Evolutionary conservation across 495 filamentous ascomycete species (phyloP).

Genomic region (Neurospora terricola): DNA sequence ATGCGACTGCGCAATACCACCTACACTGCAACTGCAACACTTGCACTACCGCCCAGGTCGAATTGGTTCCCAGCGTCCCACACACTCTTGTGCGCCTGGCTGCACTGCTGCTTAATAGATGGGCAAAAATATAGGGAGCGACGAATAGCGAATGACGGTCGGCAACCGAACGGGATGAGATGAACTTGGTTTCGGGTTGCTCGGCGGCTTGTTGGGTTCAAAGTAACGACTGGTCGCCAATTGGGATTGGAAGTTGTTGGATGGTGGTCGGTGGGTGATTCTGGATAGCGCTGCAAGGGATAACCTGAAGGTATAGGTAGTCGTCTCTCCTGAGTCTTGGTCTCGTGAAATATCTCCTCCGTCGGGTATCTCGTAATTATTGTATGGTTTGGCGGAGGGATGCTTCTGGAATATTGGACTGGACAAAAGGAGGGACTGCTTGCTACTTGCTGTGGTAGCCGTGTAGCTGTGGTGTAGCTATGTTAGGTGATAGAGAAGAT

Average conservation of each 20-base stretch:
- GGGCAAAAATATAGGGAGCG: background rate
- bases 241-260: background rate
- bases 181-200: background rate
- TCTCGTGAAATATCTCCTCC: background rate
- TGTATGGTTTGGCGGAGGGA: background rate
- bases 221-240: background rate
- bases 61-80: background rate
- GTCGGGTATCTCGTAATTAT: background rate
- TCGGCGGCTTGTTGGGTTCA: background rate
- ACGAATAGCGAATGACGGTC: background rate
- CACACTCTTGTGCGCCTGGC: background rate
- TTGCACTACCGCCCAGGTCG: background rate
- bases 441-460: background rate
- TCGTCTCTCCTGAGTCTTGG: background rate
- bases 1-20: background rate
- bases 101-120: background rate
- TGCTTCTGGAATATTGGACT: background rate
- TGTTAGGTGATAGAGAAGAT: background rate
- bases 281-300: background rate
- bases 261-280: background rate
- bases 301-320: background rate
- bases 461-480: background rate
- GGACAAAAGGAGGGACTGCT: background rate
- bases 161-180: background rate
- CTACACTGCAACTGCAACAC: background rate